A percentile compares a stretch with the other conserved stretches of the same genome.
Evolutionary conservation across 371 early-diverging fungal species (phyloP).

Genomic region (Mucor racemosus): DNA sequence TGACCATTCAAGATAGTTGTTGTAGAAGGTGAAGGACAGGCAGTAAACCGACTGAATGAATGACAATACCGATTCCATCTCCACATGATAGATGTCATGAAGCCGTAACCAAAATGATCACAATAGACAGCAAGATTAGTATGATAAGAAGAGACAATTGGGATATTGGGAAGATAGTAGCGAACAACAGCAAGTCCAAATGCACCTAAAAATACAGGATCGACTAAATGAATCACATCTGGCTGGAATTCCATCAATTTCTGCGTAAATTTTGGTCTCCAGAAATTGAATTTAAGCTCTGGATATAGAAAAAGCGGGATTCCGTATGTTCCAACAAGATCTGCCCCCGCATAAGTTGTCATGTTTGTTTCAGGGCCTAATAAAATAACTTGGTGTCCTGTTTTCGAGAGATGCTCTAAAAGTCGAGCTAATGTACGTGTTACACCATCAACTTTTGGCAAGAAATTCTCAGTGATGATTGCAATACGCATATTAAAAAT

Average conservation of each 20-base stretch:
- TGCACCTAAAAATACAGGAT: constrained; percentile 54
- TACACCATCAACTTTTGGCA: constrained; percentile 60
- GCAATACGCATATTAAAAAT: constrained; percentile 46
- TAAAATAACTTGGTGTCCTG: constrained; percentile 42
- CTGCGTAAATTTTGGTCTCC: constrained; percentile 46
- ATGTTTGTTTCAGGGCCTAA: constrained; percentile 51
- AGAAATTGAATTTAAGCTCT: constrained; percentile 54
- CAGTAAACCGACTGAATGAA: constrained; percentile 37
- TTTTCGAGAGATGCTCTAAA: constrained; percentile 43
- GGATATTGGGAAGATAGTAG: constrained; percentile 28
- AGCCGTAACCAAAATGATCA: constrained; percentile 49
- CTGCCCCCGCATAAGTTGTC: constrained; percentile 44
- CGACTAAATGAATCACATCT: constrained; percentile 54
- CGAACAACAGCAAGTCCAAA: constrained; percentile 33
- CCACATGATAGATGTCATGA: constrained; percentile 51
- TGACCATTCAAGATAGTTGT: constrained; percentile 30
- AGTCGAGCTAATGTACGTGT: constrained; percentile 50
- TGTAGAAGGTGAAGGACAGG: constrained; percentile 52
- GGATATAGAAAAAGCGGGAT: constrained; percentile 53
- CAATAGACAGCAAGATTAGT: constrained; percentile 56
- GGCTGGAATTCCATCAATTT: constrained; percentile 48
- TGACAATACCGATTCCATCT: constrained; percentile 55
- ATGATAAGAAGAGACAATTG: constrained; percentile 57
- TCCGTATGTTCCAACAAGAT: constrained; percentile 49
- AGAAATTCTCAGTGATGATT: constrained; percentile 54